Percentiles rank a stretch among this genome's conserved stretches.
Conservation (phyloP, 2,329 filamentous ascomycete genomes). For the Aspergillus vadensis region DNA sequence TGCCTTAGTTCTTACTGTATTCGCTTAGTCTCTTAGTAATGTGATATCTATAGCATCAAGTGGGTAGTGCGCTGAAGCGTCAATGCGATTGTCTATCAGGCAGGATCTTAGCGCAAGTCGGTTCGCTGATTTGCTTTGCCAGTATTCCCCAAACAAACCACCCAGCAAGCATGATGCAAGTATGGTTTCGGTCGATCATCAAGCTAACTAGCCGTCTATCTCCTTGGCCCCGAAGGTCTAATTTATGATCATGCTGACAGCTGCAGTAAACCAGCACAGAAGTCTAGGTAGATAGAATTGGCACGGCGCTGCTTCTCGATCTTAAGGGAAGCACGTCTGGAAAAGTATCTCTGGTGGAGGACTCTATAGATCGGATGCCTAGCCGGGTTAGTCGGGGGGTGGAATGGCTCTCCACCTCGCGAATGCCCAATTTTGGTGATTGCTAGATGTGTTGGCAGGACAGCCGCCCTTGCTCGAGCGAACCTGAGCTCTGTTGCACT, state of each 20-base stretch:
- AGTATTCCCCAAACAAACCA: background rate
- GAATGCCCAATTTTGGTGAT: background rate
- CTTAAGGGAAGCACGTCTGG: background rate
- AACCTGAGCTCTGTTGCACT: background rate
- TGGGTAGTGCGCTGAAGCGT: background rate
- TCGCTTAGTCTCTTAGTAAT: background rate
- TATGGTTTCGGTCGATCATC: background rate
- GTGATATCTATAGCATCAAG: background rate
- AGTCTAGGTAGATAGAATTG: background rate
- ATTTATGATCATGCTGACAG: background rate
- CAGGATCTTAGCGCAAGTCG: background rate
- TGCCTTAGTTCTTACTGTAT: background rate
- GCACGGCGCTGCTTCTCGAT: background rate
- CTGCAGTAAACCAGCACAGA: background rate
- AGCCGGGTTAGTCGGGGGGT: background rate
- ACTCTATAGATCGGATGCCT: background rate
- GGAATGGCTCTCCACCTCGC: background rate
- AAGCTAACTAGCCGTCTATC: background rate
- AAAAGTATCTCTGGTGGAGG: background rate
- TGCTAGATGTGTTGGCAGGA: slow-evolving; percentile 5
- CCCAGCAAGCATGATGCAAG: too few species aligned
- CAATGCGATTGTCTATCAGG: background rate
- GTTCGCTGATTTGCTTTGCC: background rate
- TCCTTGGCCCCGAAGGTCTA: background rate
- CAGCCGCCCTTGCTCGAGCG: slow-evolving; percentile 2